Conservation (phyloP, 768 basidiomycete species). For the Steccherinum ochraceum region DNA sequence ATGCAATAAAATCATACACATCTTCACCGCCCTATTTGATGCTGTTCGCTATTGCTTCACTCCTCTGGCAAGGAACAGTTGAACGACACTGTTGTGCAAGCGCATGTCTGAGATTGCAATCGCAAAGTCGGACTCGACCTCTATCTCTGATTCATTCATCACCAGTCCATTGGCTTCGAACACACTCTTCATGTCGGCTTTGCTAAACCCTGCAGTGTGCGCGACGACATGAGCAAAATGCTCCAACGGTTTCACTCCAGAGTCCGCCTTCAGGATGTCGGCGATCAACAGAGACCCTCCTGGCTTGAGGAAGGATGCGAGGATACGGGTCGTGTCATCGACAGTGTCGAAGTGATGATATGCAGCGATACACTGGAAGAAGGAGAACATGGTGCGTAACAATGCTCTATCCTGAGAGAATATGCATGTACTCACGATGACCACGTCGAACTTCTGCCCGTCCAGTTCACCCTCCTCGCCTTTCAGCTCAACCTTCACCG, state of each 20-base stretch:
- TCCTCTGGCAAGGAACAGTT: not conserved
- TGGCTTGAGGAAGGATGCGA: constrained; percentile 56
- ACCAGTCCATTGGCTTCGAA: constrained; percentile 54
- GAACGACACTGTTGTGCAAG: not conserved
- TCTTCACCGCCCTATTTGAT: no score
- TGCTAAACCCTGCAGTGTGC: constrained; percentile 47
- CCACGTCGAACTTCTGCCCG: constrained; percentile 57
- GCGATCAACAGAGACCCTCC: constrained; percentile 54
- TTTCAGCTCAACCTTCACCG: constrained; percentile 46
- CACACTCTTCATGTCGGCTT: constrained; percentile 37
- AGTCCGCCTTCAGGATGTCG: constrained; percentile 39
- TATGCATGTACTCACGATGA: constrained; percentile 45
- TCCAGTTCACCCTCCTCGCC: constrained; percentile 43
- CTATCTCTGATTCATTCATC: no score
- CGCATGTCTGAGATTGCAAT: constrained; percentile 1
- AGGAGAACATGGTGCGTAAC: not conserved
- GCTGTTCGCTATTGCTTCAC: not conserved
- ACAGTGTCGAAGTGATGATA: constrained; percentile 60
- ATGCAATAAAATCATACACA: not conserved
- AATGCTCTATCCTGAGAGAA: not conserved
- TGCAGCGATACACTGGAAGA: constrained; percentile 49
- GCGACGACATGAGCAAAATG: constrained; percentile 41
- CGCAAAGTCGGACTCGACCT: constrained; percentile 34
- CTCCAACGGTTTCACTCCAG: constrained; percentile 20
- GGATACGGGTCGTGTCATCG: constrained; percentile 40